A percentile compares a stretch with the other conserved stretches of the same genome.
Evolutionary conservation across 2,329 filamentous ascomycete species (phyloP).

Genomic region (Colletotrichum brevisporum): DNA sequence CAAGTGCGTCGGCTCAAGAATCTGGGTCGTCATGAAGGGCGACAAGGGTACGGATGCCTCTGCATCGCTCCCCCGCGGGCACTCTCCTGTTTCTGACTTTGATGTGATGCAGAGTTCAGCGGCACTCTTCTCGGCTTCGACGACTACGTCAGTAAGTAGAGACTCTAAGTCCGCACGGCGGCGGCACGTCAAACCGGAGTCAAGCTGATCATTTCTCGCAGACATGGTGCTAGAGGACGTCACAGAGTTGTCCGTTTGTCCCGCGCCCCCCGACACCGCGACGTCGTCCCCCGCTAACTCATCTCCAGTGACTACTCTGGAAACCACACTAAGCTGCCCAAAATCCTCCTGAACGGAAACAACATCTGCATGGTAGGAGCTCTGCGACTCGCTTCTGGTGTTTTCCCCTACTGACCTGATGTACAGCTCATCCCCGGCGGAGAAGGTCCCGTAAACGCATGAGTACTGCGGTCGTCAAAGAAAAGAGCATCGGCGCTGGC

Average conservation of each 20-base stretch:
- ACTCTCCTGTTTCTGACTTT: slow-evolving; percentile 8
- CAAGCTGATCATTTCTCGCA: slow-evolving; percentile 55
- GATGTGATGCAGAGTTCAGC: slow-evolving; percentile 80
- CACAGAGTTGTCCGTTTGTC: slow-evolving; percentile 84
- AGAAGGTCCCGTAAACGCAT: slow-evolving; percentile 71
- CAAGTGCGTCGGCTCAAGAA: slow-evolving; percentile 97
- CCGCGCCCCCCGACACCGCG: not conserved
- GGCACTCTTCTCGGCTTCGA: slow-evolving; percentile 96
- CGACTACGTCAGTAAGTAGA: slow-evolving; percentile 97
- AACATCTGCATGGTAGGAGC: slow-evolving; percentile 96
- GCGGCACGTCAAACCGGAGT: not conserved
- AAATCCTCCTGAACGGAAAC: slow-evolving; percentile 97
- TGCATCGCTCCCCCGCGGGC: no score
- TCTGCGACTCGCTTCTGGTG: not conserved
- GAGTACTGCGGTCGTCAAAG: not conserved
- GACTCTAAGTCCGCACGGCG: not conserved
- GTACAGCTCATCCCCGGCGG: slow-evolving; percentile 83
- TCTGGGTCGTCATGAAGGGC: slow-evolving; percentile 99
- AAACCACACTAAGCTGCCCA: slow-evolving; percentile 88
- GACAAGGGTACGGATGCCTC: slow-evolving; percentile 81
- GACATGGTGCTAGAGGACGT: slow-evolving; percentile 99
- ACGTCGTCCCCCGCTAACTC: slow-evolving; percentile 44
- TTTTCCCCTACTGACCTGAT: slow-evolving; percentile 25
- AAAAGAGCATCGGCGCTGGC: not conserved
- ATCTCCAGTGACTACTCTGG: slow-evolving; percentile 87